Evolutionary conservation across 345 rosid species (phyloP).

Genomic region (Populus alba): DNA sequence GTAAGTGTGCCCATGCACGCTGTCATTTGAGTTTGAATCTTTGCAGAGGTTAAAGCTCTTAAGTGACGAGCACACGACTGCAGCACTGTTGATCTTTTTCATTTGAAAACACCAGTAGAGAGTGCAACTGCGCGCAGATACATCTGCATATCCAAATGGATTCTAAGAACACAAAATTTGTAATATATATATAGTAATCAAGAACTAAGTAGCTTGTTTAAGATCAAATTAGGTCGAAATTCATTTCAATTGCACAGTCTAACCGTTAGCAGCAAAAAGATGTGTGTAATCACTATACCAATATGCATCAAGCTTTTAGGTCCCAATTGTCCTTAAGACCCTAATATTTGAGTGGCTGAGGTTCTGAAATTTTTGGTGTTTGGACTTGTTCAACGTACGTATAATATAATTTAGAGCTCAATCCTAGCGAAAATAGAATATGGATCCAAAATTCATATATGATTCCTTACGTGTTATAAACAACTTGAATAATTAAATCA

Average conservation of each 20-base stretch:
- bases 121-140: too few relatives aligned
- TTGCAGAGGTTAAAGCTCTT: not conserved
- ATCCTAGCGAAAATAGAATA: not conserved
- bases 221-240: too few relatives aligned
- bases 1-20: not conserved
- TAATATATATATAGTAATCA: too few relatives aligned
- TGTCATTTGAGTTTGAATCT: not conserved
- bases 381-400: not conserved
- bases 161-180: too few relatives aligned
- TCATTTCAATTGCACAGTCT: too few relatives aligned
- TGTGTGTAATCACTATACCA: not conserved
- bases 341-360: not conserved
- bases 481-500: too few relatives aligned
- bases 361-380: not conserved
- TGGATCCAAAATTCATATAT: not conserved
- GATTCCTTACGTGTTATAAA: not conserved
- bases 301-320: not conserved
- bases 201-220: too few relatives aligned
- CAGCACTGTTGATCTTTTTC: too few relatives aligned
- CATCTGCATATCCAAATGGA: too few relatives aligned
- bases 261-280: too few relatives aligned
- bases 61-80: too few relatives aligned
- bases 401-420: not conserved
- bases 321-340: not conserved
- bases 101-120: too few relatives aligned